A percentile compares a stretch with the other conserved stretches of the same genome.
Conservation (phyloP, 2,329 filamentous ascomycete genomes). For the Nothomitra cinnamomea region DNA sequence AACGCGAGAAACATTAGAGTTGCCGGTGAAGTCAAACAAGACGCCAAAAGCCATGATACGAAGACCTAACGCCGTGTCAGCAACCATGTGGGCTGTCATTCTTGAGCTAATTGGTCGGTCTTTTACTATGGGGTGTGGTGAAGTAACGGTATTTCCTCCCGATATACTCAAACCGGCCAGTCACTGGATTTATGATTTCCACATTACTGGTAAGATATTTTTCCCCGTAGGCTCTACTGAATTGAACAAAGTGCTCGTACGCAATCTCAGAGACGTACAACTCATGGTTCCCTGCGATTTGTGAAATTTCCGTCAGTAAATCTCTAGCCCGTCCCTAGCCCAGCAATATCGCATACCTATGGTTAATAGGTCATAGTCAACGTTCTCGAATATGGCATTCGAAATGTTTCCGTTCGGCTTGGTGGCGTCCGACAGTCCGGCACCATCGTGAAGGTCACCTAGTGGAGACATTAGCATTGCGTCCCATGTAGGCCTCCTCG, state of each 20-base stretch:
- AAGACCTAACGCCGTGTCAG: conserved; percentile 36
- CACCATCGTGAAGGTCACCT: conserved; percentile 48
- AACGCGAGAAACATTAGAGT: conserved; percentile 80
- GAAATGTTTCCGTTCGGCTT: conserved; percentile 37
- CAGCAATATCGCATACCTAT: conserved; percentile 20
- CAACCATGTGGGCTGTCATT: neutral
- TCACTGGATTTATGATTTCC: conserved; percentile 63
- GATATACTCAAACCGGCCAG: conserved; percentile 54
- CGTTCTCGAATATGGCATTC: conserved; percentile 33
- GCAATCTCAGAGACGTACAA: conserved; percentile 70
- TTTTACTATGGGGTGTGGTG: conserved; percentile 58
- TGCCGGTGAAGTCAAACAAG: conserved; percentile 80
- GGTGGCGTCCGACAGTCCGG: conserved; percentile 44
- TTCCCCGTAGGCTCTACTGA: conserved; percentile 64
- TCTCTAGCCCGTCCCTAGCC: neutral
- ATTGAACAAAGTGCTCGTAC: conserved; percentile 58
- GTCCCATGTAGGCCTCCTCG: neutral
- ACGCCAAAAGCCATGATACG: conserved; percentile 83
- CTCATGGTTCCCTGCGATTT: conserved; percentile 71
- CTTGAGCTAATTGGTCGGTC: neutral
- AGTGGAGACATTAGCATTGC: neutral
- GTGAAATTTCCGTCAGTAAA: neutral
- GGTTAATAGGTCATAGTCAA: conserved; percentile 36
- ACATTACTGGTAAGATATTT: conserved; percentile 84
- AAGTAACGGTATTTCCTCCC: conserved; percentile 77